Evolutionary conservation across 2,329 filamentous ascomycete genomes (phyloP).

Genomic region (Fusarium sp.): DNA sequence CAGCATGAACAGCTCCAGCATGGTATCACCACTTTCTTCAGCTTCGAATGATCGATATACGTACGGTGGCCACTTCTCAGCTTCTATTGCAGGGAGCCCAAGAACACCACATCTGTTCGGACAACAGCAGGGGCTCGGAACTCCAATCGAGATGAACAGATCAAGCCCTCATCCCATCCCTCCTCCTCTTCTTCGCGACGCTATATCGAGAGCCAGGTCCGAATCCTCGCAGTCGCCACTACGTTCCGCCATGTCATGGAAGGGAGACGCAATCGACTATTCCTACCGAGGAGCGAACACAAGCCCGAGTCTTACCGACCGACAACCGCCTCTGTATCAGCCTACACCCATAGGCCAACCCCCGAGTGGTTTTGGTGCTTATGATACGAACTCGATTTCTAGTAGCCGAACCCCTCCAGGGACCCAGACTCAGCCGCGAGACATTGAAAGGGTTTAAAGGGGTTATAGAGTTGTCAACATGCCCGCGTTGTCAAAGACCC

Average conservation of each 20-base stretch:
- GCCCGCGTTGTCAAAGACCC: background rate
- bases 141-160: constrained; percentile 58
- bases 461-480: background rate
- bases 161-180: constrained; percentile 64
- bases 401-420: constrained; percentile 15
- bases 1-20: constrained; percentile 62
- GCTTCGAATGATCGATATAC: constrained; percentile 65
- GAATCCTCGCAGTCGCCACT: constrained; percentile 69
- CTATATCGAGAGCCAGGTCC: constrained; percentile 66
- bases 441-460: constrained; percentile 2
- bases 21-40: constrained; percentile 68
- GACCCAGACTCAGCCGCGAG: constrained; percentile 9
- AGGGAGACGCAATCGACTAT: constrained; percentile 69
- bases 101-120: constrained; percentile 65
- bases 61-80: constrained; percentile 61
- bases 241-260: constrained; percentile 71
- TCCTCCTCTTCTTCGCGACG: constrained; percentile 68
- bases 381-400: constrained; percentile 15
- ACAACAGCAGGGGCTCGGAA: constrained; percentile 60
- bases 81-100: constrained; percentile 59
- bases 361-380: constrained; percentile 12
- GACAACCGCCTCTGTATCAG: constrained; percentile 63
- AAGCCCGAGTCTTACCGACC: constrained; percentile 59
- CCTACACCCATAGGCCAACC: constrained; percentile 57
- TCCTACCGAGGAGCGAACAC: constrained; percentile 59